Conservation (phyloP, 306 rosid genomes). For the Casuarina equisetifolia region DNA sequence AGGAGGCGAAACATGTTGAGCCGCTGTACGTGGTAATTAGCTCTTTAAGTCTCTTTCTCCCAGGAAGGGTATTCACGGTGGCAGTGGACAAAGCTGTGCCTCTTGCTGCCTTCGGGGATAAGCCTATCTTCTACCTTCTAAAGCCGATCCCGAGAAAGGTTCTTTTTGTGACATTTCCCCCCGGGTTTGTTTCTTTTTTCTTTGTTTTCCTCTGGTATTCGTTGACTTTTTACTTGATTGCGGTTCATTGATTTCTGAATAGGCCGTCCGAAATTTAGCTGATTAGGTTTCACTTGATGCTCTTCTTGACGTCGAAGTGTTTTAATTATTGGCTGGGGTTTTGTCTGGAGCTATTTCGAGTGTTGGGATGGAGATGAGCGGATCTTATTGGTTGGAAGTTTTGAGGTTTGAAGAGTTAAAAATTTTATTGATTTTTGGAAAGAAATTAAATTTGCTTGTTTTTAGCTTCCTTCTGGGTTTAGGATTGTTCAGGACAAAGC, state of each 20-base stretch:
- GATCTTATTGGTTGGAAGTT: neutral
- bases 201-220: neutral
- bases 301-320: neutral
- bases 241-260: neutral
- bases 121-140: neutral
- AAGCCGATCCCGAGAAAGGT: neutral
- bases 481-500: neutral
- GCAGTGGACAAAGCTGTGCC: conserved; percentile 7
- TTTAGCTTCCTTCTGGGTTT: neutral
- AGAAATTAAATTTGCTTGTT: neutral
- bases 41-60: too few species aligned
- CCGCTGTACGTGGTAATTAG: too few species aligned
- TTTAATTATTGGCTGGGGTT: neutral
- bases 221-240: neutral
- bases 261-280: neutral
- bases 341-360: too few species aligned
- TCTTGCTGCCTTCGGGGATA: neutral
- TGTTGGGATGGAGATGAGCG: neutral
- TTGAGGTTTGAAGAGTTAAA: neutral
- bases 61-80: too few species aligned
- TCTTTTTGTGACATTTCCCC: neutral
- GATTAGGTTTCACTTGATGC: neutral
- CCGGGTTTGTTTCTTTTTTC: neutral
- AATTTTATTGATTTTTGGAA: neutral
- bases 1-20: too few species aligned